phyloP scores from a whole-genome alignment of 73 alveolate species.

The Symbiodinium pilosum region DNA sequence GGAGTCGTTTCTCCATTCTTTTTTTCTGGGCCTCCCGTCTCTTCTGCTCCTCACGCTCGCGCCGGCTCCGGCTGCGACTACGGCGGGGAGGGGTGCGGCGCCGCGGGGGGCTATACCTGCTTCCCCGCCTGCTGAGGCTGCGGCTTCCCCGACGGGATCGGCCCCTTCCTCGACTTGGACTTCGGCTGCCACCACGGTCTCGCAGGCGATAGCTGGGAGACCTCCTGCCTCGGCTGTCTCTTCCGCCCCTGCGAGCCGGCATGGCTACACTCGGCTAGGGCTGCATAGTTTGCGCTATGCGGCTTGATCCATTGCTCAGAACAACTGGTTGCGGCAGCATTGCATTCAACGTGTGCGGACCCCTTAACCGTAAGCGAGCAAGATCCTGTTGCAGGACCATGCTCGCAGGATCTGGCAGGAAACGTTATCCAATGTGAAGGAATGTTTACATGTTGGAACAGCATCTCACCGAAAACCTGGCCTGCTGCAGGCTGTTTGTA shows the following conservation, averaged over 20 bases:
- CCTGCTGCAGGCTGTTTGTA: too few species aligned
- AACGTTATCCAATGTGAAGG: too few species aligned
- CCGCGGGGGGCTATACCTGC: slow-evolving; percentile 54
- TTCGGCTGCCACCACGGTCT: slow-evolving; percentile 12
- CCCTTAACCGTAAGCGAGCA: too few species aligned
- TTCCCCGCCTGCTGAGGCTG: slow-evolving; percentile 40
- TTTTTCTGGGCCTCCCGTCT: slow-evolving; percentile 81
- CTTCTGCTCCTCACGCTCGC: slow-evolving; percentile 48
- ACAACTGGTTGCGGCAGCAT: too few species aligned
- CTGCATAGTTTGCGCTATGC: too few species aligned
- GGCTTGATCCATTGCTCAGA: too few species aligned
- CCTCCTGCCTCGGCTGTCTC: slow-evolving; percentile 37
- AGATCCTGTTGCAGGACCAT: too few species aligned
- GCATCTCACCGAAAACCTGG: too few species aligned
- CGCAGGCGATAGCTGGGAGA: slow-evolving; percentile 1
- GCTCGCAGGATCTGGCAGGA: too few species aligned
- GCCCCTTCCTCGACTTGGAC: slow-evolving; percentile 23
- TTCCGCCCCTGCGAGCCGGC: slow-evolving; percentile 59
- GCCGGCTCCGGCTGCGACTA: slow-evolving; percentile 33
- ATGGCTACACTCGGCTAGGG: too few species aligned
- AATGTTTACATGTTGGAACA: too few species aligned
- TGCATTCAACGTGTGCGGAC: too few species aligned
- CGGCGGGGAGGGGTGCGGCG: slow-evolving; percentile 75
- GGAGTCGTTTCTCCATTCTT: slow-evolving; percentile 80
- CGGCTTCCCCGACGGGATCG: slow-evolving; percentile 41